Percentiles rank a stretch among this genome's conserved stretches.
Evolutionary conservation across 2,329 filamentous ascomycete species (phyloP).

Genomic region (Sclerotinia nivalis): DNA sequence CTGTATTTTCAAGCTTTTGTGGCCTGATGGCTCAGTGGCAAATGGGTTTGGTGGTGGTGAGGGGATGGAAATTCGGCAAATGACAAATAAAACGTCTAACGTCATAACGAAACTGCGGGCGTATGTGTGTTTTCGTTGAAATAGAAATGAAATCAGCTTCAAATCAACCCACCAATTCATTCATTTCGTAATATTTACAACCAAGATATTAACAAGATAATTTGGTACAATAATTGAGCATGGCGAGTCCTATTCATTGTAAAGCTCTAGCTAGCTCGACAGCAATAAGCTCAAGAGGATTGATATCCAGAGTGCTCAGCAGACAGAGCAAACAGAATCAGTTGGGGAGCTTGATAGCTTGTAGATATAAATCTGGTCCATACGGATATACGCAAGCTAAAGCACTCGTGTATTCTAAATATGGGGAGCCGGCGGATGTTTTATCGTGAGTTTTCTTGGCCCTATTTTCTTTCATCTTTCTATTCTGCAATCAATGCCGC

Average conservation of each 20-base stretch:
- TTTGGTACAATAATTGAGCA: not conserved
- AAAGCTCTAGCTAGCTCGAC: not conserved
- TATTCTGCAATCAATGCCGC: too few relatives aligned
- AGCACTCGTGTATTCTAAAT: slow-evolving; percentile 72
- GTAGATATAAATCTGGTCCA: slow-evolving; percentile 53
- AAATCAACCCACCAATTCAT: not conserved
- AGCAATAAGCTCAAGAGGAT: not conserved
- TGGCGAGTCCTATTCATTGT: not conserved
- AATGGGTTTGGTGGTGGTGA: not conserved
- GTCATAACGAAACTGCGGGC: too few relatives aligned
- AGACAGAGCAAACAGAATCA: not conserved
- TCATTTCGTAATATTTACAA: not conserved
- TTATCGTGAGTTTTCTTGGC: slow-evolving; percentile 51
- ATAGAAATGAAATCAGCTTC: not conserved
- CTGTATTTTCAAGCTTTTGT: not conserved
- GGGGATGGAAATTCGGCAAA: not conserved
- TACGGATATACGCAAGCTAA: slow-evolving; percentile 86
- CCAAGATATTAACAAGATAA: not conserved
- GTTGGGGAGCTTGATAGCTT: slow-evolving; percentile 24
- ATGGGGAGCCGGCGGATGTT: slow-evolving; percentile 74
- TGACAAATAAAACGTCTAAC: too few relatives aligned
- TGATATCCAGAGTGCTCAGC: not conserved
- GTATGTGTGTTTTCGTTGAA: not conserved
- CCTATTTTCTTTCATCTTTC: not conserved
- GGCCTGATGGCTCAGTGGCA: not conserved